phyloP scores from a whole-genome alignment of 2,329 filamentous ascomycete genomes.

The Tolypocladium amazonense region DNA sequence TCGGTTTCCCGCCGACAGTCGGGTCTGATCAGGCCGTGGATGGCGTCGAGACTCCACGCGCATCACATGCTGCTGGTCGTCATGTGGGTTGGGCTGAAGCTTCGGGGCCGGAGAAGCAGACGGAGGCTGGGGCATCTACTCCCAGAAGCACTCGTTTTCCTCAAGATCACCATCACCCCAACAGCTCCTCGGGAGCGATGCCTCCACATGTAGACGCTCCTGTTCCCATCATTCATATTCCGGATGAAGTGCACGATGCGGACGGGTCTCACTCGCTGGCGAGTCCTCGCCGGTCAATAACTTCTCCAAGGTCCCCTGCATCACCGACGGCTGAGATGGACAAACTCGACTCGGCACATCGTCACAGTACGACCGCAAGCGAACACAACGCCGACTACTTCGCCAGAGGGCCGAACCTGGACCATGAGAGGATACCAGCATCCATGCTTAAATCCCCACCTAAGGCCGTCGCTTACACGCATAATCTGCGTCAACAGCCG shows the following conservation, averaged over 20 bases:
- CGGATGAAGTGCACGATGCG: not conserved
- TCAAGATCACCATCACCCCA: not conserved
- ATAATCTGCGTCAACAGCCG: constrained; percentile 54
- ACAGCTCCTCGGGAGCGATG: not conserved
- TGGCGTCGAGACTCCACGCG: not conserved
- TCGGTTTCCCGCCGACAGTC: constrained; percentile 17
- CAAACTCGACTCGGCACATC: constrained; percentile 1
- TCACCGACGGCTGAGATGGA: not conserved
- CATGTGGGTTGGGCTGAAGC: not conserved
- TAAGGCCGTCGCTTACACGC: constrained; percentile 51
- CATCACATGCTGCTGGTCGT: not conserved
- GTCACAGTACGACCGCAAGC: constrained; percentile 7
- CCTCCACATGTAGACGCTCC: not conserved
- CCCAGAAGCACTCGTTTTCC: not conserved
- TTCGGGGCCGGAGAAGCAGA: not conserved
- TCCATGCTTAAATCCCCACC: constrained; percentile 22
- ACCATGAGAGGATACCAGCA: constrained; percentile 30
- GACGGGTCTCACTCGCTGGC: not conserved
- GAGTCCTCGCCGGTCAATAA: not conserved
- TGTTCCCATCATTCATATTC: constrained; percentile 2
- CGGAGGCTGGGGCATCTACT: not conserved
- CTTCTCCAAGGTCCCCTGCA: not conserved
- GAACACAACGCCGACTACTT: constrained; percentile 12
- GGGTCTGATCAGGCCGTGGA: not conserved
- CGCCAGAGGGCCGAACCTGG: constrained; percentile 21